phyloP scores from a whole-genome alignment of 257 asterid genomes.

The Gentiana dahurica region DNA sequence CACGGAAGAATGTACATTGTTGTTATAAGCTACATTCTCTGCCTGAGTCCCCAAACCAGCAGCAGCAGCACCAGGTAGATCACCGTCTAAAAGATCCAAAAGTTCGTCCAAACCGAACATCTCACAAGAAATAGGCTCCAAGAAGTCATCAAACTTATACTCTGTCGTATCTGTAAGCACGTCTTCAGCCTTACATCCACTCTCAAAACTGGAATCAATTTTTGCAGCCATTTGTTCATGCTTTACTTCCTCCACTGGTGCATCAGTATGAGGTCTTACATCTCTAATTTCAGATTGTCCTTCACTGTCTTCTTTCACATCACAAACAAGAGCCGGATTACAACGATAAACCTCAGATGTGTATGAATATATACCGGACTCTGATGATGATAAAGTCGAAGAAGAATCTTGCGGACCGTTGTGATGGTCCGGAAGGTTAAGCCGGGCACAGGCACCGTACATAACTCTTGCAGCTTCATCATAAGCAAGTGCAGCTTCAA shows the following conservation, averaged over 20 bases:
- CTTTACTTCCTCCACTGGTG: constrained; percentile 9
- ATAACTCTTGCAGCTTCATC: constrained; percentile 9
- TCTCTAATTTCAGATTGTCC: not conserved
- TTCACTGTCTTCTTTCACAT: constrained; percentile 10
- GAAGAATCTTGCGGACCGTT: not conserved
- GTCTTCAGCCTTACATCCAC: not conserved
- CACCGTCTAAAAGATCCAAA: constrained; percentile 23
- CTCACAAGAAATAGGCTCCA: constrained; percentile 23
- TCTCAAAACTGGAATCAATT: not conserved
- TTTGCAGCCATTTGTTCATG: not conserved
- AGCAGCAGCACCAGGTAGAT: not conserved
- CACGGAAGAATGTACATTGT: not conserved
- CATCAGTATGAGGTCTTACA: not conserved
- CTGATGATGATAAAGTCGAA: not conserved
- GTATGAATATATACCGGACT: not conserved
- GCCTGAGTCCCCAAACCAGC: not conserved
- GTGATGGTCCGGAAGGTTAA: constrained; percentile 6
- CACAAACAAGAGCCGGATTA: not conserved
- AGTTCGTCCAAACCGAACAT: constrained; percentile 57
- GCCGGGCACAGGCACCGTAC: constrained; percentile 7
- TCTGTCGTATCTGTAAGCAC: not conserved
- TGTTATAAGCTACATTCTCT: not conserved
- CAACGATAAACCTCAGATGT: constrained; percentile 1
- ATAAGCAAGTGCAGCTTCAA: constrained; percentile 13
- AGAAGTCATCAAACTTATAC: constrained; percentile 2